Conservation (phyloP, 2,329 filamentous ascomycete genomes). For the Ascochyta lentis region DNA sequence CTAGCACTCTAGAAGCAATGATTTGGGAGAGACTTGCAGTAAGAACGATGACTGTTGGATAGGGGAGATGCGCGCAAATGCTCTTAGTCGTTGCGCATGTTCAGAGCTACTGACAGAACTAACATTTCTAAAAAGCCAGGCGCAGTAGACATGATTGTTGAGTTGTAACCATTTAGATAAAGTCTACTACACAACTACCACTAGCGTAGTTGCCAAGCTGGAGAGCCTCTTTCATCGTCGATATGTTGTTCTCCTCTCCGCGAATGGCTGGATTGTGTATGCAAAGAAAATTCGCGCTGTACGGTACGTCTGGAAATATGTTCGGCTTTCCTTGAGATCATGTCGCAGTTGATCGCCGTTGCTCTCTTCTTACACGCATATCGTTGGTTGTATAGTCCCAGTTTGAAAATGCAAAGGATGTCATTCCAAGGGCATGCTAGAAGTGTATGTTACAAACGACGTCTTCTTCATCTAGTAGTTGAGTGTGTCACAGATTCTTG, state of each 20-base stretch:
- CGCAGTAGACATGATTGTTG: too few relatives aligned
- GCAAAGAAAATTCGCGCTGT: conserved; percentile 39
- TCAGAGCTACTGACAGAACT: too few relatives aligned
- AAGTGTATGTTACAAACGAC: conserved; percentile 38
- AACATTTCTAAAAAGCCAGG: too few relatives aligned
- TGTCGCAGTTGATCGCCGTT: too few relatives aligned
- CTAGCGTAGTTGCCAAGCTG: conserved; percentile 58
- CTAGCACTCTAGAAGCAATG: too few relatives aligned
- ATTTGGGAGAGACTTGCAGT: too few relatives aligned
- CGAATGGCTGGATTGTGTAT: conserved; percentile 37
- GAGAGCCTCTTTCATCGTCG: conserved; percentile 31
- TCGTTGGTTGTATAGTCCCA: not conserved
- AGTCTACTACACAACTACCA: conserved; percentile 46
- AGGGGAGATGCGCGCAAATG: too few relatives aligned
- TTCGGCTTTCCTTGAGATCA: too few relatives aligned
- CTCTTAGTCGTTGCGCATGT: too few relatives aligned
- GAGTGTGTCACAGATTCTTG: conserved; percentile 60
- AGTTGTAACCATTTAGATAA: too few relatives aligned
- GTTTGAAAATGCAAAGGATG: conserved; percentile 23
- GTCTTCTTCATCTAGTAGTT: conserved; percentile 56
- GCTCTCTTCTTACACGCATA: not conserved
- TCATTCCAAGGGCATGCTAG: conserved; percentile 40
- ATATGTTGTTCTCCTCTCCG: conserved; percentile 20
- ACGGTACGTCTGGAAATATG: conserved; percentile 32
- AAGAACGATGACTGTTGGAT: too few relatives aligned